phyloP scores from a whole-genome alignment of 192 early-diverging fungal species.

The Geranomyces michiganensis region DNA sequence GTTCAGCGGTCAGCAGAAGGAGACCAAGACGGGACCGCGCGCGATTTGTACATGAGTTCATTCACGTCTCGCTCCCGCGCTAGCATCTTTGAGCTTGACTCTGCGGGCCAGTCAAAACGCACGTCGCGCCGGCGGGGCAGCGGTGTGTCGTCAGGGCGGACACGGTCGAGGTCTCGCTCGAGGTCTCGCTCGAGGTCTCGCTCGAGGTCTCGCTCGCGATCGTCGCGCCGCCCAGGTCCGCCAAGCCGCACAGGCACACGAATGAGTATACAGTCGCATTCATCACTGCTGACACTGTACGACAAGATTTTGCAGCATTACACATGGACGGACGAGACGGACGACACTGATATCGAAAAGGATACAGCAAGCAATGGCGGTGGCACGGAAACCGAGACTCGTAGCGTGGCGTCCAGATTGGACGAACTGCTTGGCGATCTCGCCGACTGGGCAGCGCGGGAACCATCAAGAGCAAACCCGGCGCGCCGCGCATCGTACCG shows the following conservation, averaged over 20 bases:
- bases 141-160: too few species aligned
- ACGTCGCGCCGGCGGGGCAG: too few species aligned
- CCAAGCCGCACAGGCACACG: not conserved
- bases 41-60: too few species aligned
- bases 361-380: not conserved
- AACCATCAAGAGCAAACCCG: too few species aligned
- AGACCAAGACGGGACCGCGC: too few species aligned
- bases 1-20: too few species aligned
- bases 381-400: not conserved
- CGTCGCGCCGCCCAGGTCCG: not conserved
- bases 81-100: not conserved
- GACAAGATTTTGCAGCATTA: not conserved
- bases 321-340: slow-evolving; percentile 2
- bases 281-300: not conserved
- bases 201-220: not conserved
- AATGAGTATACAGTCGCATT: not conserved
- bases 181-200: not conserved
- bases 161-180: too few species aligned
- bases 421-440: slow-evolving; percentile 2
- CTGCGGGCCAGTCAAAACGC: too few species aligned
- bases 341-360: not conserved
- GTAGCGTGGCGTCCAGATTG: not conserved
- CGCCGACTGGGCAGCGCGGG: not conserved
- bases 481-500: too few species aligned
- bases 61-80: not conserved